phyloP scores from a whole-genome alignment of 129 eudicot genomes.

The Oenanthe sinensis region DNA sequence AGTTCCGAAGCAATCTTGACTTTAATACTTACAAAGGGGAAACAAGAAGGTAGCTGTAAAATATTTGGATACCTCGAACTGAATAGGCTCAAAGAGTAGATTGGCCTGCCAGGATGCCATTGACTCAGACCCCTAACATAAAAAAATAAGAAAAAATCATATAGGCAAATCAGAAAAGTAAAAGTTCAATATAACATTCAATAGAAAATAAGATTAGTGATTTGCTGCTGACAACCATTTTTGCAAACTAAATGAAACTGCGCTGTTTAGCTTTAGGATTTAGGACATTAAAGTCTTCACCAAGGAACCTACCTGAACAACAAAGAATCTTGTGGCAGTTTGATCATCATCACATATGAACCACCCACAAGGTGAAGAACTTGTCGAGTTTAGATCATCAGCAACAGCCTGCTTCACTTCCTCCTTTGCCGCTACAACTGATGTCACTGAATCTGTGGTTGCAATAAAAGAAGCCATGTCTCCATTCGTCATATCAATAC shows the following conservation, averaged over 20 bases:
- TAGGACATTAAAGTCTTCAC: neutral
- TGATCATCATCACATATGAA: conserved; percentile 82
- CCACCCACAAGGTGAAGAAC: conserved; percentile 90
- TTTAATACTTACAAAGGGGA: neutral
- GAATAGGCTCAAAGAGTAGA: conserved; percentile 82
- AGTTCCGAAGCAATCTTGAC: neutral
- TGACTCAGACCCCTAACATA: conserved; percentile 76
- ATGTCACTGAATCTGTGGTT: conserved; percentile 78
- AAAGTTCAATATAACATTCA: neutral
- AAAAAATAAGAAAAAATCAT: neutral
- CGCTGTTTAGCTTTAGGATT: neutral
- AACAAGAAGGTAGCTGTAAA: neutral
- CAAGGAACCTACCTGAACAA: conserved; percentile 50
- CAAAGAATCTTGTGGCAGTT: conserved; percentile 61
- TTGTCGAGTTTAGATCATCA: conserved; percentile 68
- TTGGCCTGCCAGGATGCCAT: conserved; percentile 97
- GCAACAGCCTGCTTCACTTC: conserved; percentile 99
- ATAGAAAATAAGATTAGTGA: neutral
- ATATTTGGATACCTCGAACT: conserved; percentile 54
- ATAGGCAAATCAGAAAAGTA: neutral
- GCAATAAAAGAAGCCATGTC: conserved; percentile 85
- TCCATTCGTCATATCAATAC: conserved; percentile 25
- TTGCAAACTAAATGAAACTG: neutral
- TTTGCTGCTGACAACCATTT: neutral
- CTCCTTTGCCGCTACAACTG: conserved; percentile 94